A percentile compares a stretch with the other conserved stretches of the same genome.
phyloP scores from a whole-genome alignment of 306 rosid species.

The Citrullus mucosospermus region DNA sequence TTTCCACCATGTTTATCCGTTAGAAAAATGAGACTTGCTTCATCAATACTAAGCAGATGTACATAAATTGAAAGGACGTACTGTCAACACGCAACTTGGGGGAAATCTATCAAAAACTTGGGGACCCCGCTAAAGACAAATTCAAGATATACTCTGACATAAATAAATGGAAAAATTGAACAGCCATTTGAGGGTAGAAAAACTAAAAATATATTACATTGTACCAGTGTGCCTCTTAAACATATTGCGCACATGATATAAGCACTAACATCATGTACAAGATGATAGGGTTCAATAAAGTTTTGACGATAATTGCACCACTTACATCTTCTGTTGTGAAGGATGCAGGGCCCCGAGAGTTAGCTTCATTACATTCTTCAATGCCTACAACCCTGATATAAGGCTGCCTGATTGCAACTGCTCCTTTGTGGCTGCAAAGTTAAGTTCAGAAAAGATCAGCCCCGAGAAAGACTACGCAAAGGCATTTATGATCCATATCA shows the following conservation, averaged over 20 bases:
- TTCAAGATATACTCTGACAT: background rate
- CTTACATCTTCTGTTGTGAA: slow-evolving; percentile 68
- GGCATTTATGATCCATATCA: background rate
- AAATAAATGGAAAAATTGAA: background rate
- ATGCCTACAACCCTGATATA: slow-evolving; percentile 92
- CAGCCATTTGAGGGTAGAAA: background rate
- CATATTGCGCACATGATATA: background rate
- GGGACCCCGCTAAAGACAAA: background rate
- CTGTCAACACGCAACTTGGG: background rate
- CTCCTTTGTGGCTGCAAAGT: slow-evolving; percentile 74
- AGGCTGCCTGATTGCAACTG: slow-evolving; percentile 94
- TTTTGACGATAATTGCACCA: slow-evolving; percentile 1
- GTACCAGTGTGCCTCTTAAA: background rate
- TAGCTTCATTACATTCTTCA: slow-evolving; percentile 66
- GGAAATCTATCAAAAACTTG: background rate
- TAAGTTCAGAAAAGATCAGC: background rate
- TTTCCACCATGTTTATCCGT: background rate
- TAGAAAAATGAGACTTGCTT: background rate
- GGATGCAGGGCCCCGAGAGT: slow-evolving; percentile 56
- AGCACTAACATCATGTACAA: background rate
- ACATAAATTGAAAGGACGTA: background rate
- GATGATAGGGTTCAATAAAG: background rate
- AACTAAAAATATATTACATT: background rate
- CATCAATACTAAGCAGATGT: background rate
- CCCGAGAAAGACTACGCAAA: background rate